Base-by-base conservation (phyloP, 2,329 filamentous ascomycete species). In the Penicillium sp. region DNA sequence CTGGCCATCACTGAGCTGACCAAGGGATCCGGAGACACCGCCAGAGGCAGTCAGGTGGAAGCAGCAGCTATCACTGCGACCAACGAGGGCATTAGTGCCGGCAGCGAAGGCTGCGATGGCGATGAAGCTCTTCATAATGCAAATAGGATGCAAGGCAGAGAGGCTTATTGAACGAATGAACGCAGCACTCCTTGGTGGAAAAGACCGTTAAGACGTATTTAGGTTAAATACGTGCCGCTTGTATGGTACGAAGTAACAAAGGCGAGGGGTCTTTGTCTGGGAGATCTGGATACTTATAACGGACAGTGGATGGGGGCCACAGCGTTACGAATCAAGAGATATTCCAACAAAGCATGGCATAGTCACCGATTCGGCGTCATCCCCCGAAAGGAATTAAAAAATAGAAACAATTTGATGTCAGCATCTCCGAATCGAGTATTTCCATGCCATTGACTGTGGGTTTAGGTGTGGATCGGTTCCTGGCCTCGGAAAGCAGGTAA, bases 1-100 rank as follows among this genome's bases (percentile, higher is more conserved):
- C 74, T 89, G 87, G 9, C 88, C 87, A 69, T 88, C 84, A 52
- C 60, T 65, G 37, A 89, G 77, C 68, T 89, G 83, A 11, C 84
- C 86, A 43, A 89, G 75, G 4, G 76, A 69, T n/a, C 85, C 84
- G 29, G 78, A 76, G 19, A 75, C 71, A 55, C 74, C 77, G 19
- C 82, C 82, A 37, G 76, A 76, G 35, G 82, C 80, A 4, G 74
- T 78, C 35, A 88, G 67, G 57, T 79, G 75, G 71, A 88, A 86
- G 61, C 79, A 80, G 66, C 84, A 84, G 47, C 68, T 73, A 39
- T 69, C 70, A 49, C 66, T 62, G 47, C 76, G 70, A 56, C 70
- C 58, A 55, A 76, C 69, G 26, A 78, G 69, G 47, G 78, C 80
- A 62, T 80, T 77, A 54, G 76, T 73, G 44, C 75, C 73, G 42